A percentile compares a stretch with the other conserved stretches of the same genome.
Conservation (phyloP, 139 green algal genomes). For the Nannochloris sp. region DNA sequence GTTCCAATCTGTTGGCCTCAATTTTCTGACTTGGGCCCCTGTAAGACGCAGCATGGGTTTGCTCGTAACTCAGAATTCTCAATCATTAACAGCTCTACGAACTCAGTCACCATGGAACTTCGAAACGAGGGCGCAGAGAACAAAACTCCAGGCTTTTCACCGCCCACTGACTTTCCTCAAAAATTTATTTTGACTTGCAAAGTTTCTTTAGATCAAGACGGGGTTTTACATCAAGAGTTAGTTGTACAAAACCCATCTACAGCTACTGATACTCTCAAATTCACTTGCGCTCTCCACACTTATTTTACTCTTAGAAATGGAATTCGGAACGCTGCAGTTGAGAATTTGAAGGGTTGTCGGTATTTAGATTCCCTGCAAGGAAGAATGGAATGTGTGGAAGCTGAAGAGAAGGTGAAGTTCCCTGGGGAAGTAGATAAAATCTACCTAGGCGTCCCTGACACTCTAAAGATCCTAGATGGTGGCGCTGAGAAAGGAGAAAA, state of each 20-base stretch:
- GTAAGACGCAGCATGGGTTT: constrained; percentile 73
- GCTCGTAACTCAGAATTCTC: constrained; percentile 62
- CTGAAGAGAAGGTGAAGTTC: constrained; percentile 29
- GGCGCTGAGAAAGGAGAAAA: not conserved
- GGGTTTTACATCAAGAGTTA: constrained; percentile 14
- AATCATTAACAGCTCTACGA: constrained; percentile 12
- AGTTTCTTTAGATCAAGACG: constrained; percentile 7
- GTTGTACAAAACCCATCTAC: constrained; percentile 17
- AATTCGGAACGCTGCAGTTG: constrained; percentile 14
- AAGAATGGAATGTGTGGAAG: constrained; percentile 11
- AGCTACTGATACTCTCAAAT: constrained; percentile 29
- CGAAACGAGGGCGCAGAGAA: not conserved
- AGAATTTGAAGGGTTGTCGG: constrained; percentile 34
- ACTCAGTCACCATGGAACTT: constrained; percentile 22
- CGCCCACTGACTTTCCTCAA: constrained; percentile 38
- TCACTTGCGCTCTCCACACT: constrained; percentile 79
- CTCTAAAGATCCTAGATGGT: constrained; percentile 34
- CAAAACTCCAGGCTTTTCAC: no score
- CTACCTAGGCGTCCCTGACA: constrained; percentile 49
- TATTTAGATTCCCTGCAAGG: constrained; percentile 68
- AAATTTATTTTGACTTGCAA: constrained; percentile 40
- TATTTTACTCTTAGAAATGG: constrained; percentile 59
- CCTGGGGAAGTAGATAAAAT: constrained; percentile 67
- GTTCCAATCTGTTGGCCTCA: constrained; percentile 84
- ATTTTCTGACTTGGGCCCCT: constrained; percentile 68